Percentiles rank a stretch among this genome's conserved stretches.
These are phyloP conservation scores for Pseudocohnilembus persalinus DNA, from an alignment of 169 alveolate species.

Conservation along the genomic window DNA sequence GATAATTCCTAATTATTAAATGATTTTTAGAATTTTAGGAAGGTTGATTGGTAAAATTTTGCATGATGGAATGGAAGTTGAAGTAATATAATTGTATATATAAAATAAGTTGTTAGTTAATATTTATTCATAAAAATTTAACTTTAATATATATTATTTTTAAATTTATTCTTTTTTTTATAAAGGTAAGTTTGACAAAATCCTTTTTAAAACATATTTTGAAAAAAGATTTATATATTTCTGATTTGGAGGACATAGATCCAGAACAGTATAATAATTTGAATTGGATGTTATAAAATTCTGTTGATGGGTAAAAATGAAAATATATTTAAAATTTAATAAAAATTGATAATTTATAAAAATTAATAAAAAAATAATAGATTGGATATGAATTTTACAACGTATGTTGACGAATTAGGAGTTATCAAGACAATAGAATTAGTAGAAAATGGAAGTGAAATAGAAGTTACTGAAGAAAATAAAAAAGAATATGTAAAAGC, in stretches of 20 bases:
- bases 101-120: too few species aligned
- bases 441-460: conserved; percentile 94
- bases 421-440: conserved; percentile 91
- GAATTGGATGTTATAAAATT: conserved; percentile 92
- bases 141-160: too few species aligned
- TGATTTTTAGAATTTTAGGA: conserved; percentile 97
- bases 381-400: conserved; percentile 85
- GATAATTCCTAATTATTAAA: conserved; percentile 94
- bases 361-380: too few species aligned
- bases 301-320: conserved; percentile 80
- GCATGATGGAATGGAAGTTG: conserved; percentile 94
- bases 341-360: too few species aligned
- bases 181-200: conserved; percentile 93
- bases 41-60: conserved; percentile 97
- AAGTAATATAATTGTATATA: conserved; percentile 67
- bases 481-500: conserved; percentile 94
- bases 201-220: conserved; percentile 97
- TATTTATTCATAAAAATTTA: too few species aligned
- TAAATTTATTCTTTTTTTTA: too few species aligned
- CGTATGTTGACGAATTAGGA: conserved; percentile 95
- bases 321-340: too few species aligned
- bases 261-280: conserved; percentile 96
- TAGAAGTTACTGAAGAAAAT: conserved; percentile 89
- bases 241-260: conserved; percentile 98
- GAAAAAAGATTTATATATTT: conserved; percentile 55